These are phyloP conservation scores for Mucor velutinosus DNA, from an alignment of 371 early-diverging fungal species.

Conservation along the genomic window DNA sequence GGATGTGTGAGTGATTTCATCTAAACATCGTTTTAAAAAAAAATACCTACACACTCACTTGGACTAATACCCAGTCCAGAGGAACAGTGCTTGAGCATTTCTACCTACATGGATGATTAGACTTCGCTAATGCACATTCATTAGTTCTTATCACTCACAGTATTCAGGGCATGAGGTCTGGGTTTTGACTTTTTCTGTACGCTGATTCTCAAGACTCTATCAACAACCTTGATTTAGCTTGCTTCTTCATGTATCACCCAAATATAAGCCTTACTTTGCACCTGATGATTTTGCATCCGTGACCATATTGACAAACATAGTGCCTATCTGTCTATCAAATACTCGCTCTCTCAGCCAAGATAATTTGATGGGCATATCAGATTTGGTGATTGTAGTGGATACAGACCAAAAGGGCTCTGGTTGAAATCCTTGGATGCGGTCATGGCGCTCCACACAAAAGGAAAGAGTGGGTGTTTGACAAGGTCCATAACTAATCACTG, in stretches of 20 bases:
- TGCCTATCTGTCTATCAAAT: constrained; percentile 47
- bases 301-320: constrained; percentile 31
- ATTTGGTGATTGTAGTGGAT: constrained; percentile 27
- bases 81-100: constrained; percentile 52
- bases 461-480: constrained; percentile 64
- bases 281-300: constrained; percentile 25
- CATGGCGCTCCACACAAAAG: constrained; percentile 69
- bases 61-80: constrained; percentile 49
- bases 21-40: too few relatives aligned
- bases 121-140: not conserved
- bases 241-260: not conserved
- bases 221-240: not conserved
- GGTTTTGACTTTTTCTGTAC: constrained; percentile 40
- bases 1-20: not conserved
- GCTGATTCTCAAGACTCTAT: constrained; percentile 37
- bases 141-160: constrained; percentile 24
- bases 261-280: constrained; percentile 32
- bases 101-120: constrained; percentile 29
- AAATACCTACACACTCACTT: constrained; percentile 42
- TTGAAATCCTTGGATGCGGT: constrained; percentile 62
- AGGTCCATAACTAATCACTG: constrained; percentile 71
- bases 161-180: constrained; percentile 56
- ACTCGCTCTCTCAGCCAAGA: constrained; percentile 45
- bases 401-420: constrained; percentile 65
- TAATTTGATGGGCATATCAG: constrained; percentile 30